Evolutionary conservation across 116 monocot genomes (phyloP).

Genomic region (Thalassia testudinum): DNA sequence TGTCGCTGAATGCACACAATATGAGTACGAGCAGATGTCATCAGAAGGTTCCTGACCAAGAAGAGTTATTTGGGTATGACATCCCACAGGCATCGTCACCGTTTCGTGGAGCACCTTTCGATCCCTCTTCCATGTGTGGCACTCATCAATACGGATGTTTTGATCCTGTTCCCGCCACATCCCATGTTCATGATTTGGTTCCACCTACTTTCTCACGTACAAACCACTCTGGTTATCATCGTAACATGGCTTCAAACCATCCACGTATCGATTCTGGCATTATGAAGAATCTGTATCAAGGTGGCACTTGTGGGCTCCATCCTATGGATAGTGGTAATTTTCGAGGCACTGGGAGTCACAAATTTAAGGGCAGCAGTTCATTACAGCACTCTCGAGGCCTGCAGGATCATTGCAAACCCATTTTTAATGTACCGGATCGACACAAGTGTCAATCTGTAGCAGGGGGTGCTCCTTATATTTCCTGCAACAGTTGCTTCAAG

Average conservation of each 20-base stretch:
- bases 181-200: slow-evolving; percentile 38
- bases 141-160: slow-evolving; percentile 27
- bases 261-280: slow-evolving; percentile 10
- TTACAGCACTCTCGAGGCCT: slow-evolving; percentile 16
- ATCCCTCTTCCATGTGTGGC: slow-evolving; percentile 13
- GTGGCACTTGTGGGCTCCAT: slow-evolving; percentile 23
- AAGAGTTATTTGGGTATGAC: slow-evolving; percentile 25
- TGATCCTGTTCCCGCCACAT: slow-evolving; percentile 25
- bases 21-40: slow-evolving; percentile 18
- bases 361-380: slow-evolving; percentile 11
- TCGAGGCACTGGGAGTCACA: slow-evolving; percentile 12
- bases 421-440: slow-evolving; percentile 16
- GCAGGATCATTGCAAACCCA: slow-evolving; percentile 13
- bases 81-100: slow-evolving; percentile 13
- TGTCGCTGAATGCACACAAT: slow-evolving; percentile 11
- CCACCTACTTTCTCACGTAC: slow-evolving; percentile 39
- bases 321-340: no score
- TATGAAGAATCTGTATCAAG: slow-evolving; percentile 23
- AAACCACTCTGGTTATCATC: no score
- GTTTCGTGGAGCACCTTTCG: slow-evolving; percentile 20
- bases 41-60: slow-evolving; percentile 17
- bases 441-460: slow-evolving; percentile 47
- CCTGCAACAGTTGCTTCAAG: slow-evolving; percentile 69
- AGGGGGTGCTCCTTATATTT: slow-evolving; percentile 66
- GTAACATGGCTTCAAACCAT: no score